Base-by-base conservation (phyloP, 352 stramenopile species). In the Thalassiosira exigua region DNA sequence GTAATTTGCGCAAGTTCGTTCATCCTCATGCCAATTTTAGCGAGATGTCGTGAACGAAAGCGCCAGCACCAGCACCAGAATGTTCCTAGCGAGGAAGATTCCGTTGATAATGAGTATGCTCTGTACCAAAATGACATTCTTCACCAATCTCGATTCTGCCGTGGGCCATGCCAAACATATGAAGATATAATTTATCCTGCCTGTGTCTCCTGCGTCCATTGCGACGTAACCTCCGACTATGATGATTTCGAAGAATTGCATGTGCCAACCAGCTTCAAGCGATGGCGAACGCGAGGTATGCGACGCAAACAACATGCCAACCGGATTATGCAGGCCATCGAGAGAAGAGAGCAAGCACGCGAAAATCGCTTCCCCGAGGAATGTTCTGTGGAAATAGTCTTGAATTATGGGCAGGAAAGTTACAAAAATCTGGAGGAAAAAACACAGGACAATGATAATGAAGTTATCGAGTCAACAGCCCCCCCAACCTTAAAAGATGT, bases 1-100 rank as follows among this genome's bases (percentile, higher is more conserved):
- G 32, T 69, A 0, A 70, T 83, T 39, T 83, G 60, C 21, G 1
- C 64, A 7, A 51, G 22, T 41, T 74, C 66, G 36, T 3, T 82
- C 17, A 3, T 75, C 11, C n/a, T 29, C 11, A 29, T 83, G 12
- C 68, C 75, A 11, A 4, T 79, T 14, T 27, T 50, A 26, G 68
- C 69, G 7, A n/a, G n/a, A n/a, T n/a, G n/a, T n/a, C n/a, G n/a
- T n/a, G n/a, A n/a, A n/a, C n/a, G n/a, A n/a, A 75, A 44, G 33
- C 3, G 30, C 53, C 48, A 60, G 24, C 14, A 9, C 14, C 29
- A 41, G 27, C 1, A 24, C 12, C 61, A 24, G 12, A 5, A 61
- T 4, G 54, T 1, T 3, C 27, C 22, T 64, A 48, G 12, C 21
- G 26, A 21, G 54, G 54, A 48, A 48, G 32, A 12, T 44, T 52